These are phyloP conservation scores for Clathrus columnatus DNA, from an alignment of 768 basidiomycete species.

Conservation along the genomic window DNA sequence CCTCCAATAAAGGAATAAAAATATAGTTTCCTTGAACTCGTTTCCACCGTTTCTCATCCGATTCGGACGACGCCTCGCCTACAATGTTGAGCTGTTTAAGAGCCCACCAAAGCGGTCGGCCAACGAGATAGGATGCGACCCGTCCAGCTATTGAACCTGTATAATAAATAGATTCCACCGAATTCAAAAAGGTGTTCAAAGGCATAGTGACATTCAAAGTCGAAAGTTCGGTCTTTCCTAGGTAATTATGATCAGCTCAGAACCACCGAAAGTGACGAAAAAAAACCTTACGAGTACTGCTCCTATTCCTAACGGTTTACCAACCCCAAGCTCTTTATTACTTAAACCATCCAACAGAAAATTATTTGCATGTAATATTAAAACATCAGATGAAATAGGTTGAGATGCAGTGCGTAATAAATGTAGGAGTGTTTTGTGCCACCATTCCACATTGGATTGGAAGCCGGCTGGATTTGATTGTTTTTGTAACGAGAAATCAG, in stretches of 20 bases:
- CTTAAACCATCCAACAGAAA: conserved; percentile 51
- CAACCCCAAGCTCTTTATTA: conserved; percentile 46
- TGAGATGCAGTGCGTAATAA: conserved; percentile 55
- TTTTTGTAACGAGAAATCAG: conserved; percentile 79
- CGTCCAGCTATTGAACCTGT: conserved; percentile 60
- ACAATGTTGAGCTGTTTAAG: conserved; percentile 71
- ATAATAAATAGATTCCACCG: conserved; percentile 56
- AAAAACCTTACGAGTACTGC: conserved; percentile 59
- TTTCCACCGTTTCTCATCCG: conserved; percentile 42
- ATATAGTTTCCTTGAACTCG: conserved; percentile 65
- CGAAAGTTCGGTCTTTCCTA: conserved; percentile 55
- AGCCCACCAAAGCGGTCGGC: conserved; percentile 81
- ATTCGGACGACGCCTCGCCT: conserved; percentile 37
- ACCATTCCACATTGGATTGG: conserved; percentile 79
- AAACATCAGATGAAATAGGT: conserved; percentile 31
- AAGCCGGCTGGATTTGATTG: conserved; percentile 78
- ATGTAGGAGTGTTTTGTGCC: conserved; percentile 59
- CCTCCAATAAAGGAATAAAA: conserved; percentile 52
- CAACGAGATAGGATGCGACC: conserved; percentile 61
- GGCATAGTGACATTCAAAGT: conserved; percentile 36
- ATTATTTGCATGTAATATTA: conserved; percentile 51
- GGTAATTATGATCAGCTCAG: background rate
- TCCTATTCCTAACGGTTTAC: conserved; percentile 65
- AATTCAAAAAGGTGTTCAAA: conserved; percentile 44
- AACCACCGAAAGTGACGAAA: background rate